Evolutionary conservation across 192 early-diverging fungal species (phyloP).

Genomic region (Rhizophagus clarus): DNA sequence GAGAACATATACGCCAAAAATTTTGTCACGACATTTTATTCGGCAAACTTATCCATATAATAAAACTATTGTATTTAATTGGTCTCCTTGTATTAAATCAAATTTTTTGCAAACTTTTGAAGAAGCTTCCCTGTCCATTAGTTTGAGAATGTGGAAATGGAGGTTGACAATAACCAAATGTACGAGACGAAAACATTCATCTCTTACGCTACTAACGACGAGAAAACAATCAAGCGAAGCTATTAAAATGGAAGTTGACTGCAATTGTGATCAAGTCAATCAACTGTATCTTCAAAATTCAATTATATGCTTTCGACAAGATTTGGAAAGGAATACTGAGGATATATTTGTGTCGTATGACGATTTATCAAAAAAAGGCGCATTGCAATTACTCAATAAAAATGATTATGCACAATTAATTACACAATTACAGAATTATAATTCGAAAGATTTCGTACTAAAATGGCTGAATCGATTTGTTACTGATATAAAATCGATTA

Average conservation of each 20-base stretch:
- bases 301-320: background rate
- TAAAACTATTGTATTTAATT: background rate
- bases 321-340: background rate
- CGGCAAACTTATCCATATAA: background rate
- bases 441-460: conserved; percentile 4
- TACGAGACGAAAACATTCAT: background rate
- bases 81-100: background rate
- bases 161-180: background rate
- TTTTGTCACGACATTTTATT: background rate
- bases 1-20: background rate
- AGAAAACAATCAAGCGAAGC: background rate
- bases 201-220: background rate
- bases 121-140: background rate
- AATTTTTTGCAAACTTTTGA: background rate
- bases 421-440: background rate
- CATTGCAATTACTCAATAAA: background rate
- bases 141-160: background rate
- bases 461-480: conserved; percentile 4
- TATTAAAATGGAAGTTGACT: background rate
- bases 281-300: background rate
- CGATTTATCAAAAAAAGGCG: conserved; percentile 15
- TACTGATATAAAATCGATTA: background rate
- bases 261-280: background rate
- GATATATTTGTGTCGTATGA: background rate
- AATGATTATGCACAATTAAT: background rate